phyloP scores from a whole-genome alignment of 176 grass and related monocot species.

The Ananas comosus region DNA sequence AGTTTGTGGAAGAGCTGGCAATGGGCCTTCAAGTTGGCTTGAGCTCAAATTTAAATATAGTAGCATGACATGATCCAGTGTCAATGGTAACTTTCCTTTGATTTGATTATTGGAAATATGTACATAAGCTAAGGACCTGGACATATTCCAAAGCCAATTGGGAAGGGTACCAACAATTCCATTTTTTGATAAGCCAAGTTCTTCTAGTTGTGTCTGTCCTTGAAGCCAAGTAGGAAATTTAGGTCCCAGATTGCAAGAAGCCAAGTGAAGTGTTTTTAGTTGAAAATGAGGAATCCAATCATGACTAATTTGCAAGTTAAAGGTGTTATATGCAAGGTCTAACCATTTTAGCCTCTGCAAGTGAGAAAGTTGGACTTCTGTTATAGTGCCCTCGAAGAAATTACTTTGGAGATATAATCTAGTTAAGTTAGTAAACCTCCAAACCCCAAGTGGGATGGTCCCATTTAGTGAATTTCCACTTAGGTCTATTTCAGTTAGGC shows the following conservation, averaged over 20 bases:
- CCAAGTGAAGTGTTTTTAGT: not conserved
- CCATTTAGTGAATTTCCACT: not conserved
- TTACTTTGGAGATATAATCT: slow-evolving; percentile 5
- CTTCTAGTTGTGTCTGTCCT: slow-evolving; percentile 7
- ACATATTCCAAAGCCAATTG: slow-evolving; percentile 35
- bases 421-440: slow-evolving; percentile 1
- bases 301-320: slow-evolving; percentile 15
- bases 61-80: not conserved
- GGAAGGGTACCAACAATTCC: slow-evolving; percentile 36
- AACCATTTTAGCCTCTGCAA: slow-evolving; percentile 18
- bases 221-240: slow-evolving; percentile 35
- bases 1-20: slow-evolving; percentile 6
- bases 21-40: slow-evolving; percentile 28
- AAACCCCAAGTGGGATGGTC: not conserved
- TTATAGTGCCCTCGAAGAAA: slow-evolving; percentile 5
- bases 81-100: slow-evolving; percentile 8
- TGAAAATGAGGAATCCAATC: slow-evolving; percentile 44
- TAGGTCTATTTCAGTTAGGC: slow-evolving; percentile 14
- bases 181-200: slow-evolving; percentile 28
- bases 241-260: slow-evolving; percentile 32
- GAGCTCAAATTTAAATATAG: not conserved
- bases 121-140: not conserved
- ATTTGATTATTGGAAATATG: slow-evolving; percentile 34
- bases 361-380: slow-evolving; percentile 8
- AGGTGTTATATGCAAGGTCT: slow-evolving; percentile 6